These are phyloP conservation scores for Trichoderma gracile DNA, from an alignment of 2,329 filamentous ascomycete genomes.

Conservation along the genomic window DNA sequence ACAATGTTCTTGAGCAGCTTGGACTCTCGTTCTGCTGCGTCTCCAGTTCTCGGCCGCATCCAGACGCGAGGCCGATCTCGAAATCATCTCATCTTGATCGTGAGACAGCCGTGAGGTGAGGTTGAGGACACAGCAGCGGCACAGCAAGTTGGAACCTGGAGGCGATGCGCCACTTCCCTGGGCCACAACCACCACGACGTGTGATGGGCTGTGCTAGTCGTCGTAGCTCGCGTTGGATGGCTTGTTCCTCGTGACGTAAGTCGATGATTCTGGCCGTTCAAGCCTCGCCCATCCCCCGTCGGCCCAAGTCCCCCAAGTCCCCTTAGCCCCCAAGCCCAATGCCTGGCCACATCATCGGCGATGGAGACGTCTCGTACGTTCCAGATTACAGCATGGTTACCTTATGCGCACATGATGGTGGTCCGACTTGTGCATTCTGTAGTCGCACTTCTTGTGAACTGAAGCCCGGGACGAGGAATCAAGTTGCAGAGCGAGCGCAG, in stretches of 20 bases:
- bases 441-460: background rate
- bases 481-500: slow-evolving; percentile 11
- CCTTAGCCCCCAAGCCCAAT: background rate
- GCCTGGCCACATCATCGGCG: slow-evolving; percentile 24
- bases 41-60: background rate
- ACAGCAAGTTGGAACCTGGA: background rate
- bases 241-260: slow-evolving; percentile 18
- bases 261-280: slow-evolving; percentile 4
- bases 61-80: background rate
- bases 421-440: background rate
- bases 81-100: background rate
- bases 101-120: slow-evolving; percentile 1
- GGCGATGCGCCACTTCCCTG: slow-evolving; percentile 17
- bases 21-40: background rate
- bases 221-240: slow-evolving; percentile 1
- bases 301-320: background rate
- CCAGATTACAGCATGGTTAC: slow-evolving; percentile 10
- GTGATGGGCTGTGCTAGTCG: slow-evolving; percentile 19
- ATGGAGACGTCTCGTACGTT: slow-evolving; percentile 16
- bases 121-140: slow-evolving; percentile 7
- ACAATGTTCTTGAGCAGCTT: background rate
- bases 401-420: slow-evolving; percentile 23
- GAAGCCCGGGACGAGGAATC: background rate
- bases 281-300: slow-evolving; percentile 4
- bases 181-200: background rate